phyloP scores from a whole-genome alignment of 2,329 filamentous ascomycete genomes.

The Exophiala alcalophila region DNA sequence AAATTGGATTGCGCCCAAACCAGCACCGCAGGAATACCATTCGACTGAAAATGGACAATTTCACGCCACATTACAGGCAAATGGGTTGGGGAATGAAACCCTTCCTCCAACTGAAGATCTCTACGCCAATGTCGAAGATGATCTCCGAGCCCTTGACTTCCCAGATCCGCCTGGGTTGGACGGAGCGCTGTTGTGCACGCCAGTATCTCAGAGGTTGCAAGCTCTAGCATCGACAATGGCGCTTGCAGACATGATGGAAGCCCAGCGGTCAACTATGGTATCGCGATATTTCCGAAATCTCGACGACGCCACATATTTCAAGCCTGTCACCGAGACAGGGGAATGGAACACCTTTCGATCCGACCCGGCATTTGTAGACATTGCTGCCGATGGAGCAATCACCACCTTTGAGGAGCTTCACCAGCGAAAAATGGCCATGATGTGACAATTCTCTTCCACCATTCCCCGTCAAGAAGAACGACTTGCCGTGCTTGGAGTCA shows the following conservation, averaged over 20 bases:
- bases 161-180: not conserved
- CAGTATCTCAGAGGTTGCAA: conserved; percentile 13
- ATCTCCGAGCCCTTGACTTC: conserved; percentile 8
- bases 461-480: conserved; percentile 4
- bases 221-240: conserved; percentile 9
- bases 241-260: conserved; percentile 5
- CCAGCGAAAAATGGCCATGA: not conserved
- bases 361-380: conserved; percentile 14
- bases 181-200: not conserved
- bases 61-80: too few relatives aligned
- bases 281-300: conserved; percentile 13
- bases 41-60: too few relatives aligned
- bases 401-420: conserved; percentile 11
- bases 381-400: not conserved
- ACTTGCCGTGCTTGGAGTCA: not conserved
- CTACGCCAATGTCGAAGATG: not conserved
- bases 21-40: too few relatives aligned
- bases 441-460: not conserved
- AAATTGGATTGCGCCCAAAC: too few relatives aligned
- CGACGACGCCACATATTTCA: conserved; percentile 7
- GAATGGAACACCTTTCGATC: conserved; percentile 3
- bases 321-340: conserved; percentile 5
- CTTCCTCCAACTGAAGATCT: too few relatives aligned
- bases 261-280: conserved; percentile 1
- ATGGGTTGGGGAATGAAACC: too few relatives aligned